Evolutionary conservation across 2,329 filamentous ascomycete genomes (phyloP), one percentile per base, ranked within the genome.

Genomic region (Periconia macrospinosa): DNA sequence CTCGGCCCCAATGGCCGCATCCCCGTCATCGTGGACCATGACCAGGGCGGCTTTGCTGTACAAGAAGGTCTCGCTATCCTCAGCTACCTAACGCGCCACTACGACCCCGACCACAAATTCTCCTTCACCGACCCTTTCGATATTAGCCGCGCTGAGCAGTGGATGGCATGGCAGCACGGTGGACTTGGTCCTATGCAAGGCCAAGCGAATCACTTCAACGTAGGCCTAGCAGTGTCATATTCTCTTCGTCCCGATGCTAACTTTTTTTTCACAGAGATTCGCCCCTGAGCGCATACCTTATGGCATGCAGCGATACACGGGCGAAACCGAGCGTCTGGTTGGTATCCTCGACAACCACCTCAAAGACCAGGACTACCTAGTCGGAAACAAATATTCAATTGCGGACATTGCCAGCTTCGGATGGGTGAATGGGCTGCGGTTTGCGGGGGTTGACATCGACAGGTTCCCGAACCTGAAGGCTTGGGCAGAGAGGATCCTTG

Each of bases 1-100:
- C 67, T 86, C 30, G 81, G 81, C 54, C 85, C 86, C 37, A 89
- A 89, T 69, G 86, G 86, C 2, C 80, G 85, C 15, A 87, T 88
- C 60, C 85, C 86, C 1, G 85, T 82, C 45, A 81, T 89, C 45
- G 80, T 88, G 30, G 86, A 89, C 73, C 86, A 89, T 59, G 84
- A 88, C 70, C 80, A 83, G 56, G 75, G 76, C 52, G 80, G 73
- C 45, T 83, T 88, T 48, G 73, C 81, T 42, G 84, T 79, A 45
- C 72, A 76, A 62, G 77, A 79, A 57, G 76, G 76, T 23, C 57
- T 69, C 27, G 76, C 76, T 11, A 79, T 79, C 54, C 67, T 79
- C 15, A 58, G 68, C 9, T 79, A 79, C 56, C 63, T 79, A 30
- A 75, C 75, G 11, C 71, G 77, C 33, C 72, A 78, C 58, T 79